Evolutionary conservation across 345 rosid species (phyloP).

Genomic region (Cochlearia excelsa): DNA sequence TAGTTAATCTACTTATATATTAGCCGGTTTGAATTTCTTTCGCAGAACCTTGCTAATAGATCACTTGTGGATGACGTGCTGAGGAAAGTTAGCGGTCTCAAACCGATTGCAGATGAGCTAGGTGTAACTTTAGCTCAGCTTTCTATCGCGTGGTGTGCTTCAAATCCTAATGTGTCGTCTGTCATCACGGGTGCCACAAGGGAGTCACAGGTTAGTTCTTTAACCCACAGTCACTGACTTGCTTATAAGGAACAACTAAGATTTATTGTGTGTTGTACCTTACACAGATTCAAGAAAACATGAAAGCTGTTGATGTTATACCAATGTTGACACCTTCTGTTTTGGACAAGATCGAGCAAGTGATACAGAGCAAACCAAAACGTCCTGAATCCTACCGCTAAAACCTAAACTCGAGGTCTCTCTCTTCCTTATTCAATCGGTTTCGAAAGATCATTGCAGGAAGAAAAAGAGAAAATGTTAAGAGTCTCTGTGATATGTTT

Average conservation of each 20-base stretch:
- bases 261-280: neutral
- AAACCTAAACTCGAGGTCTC: conserved; percentile 10
- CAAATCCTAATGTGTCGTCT: conserved; percentile 91
- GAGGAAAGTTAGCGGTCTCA: conserved; percentile 85
- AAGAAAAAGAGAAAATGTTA: neutral
- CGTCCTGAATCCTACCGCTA: conserved; percentile 84
- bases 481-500: conserved; percentile 10
- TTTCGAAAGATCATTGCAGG: conserved; percentile 15
- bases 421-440: conserved; percentile 5
- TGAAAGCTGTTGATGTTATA: conserved; percentile 90
- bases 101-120: conserved; percentile 97
- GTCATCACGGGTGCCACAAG: conserved; percentile 96
- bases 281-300: conserved; percentile 89
- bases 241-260: no score
- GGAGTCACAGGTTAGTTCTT: conserved; percentile 77
- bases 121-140: conserved; percentile 95
- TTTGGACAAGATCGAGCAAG: conserved; percentile 85
- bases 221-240: neutral
- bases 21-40: neutral
- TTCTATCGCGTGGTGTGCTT: conserved; percentile 98
- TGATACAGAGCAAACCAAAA: conserved; percentile 82
- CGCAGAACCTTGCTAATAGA: conserved; percentile 85
- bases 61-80: conserved; percentile 89
- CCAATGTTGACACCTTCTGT: conserved; percentile 77
- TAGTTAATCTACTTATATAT: conserved; percentile 15